phyloP scores from a whole-genome alignment of 805 yeast species.

The Nakazawaea ishiwadae region DNA sequence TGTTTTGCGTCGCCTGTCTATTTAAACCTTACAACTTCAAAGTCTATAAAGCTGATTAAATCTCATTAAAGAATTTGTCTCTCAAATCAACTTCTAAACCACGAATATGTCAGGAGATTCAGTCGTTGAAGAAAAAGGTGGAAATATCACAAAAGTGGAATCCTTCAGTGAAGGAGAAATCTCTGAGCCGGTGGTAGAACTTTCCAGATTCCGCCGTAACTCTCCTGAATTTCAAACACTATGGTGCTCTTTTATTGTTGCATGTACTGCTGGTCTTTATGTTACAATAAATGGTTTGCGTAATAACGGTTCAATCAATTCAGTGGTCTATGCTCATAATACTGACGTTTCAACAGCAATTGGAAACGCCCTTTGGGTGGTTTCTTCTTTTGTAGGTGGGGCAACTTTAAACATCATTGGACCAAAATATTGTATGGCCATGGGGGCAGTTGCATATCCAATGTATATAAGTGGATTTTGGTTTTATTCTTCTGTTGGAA shows the following conservation, averaged over 20 bases:
- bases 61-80: too few relatives aligned
- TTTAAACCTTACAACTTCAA: too few relatives aligned
- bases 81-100: too few relatives aligned
- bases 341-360: conserved; percentile 8
- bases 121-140: too few relatives aligned
- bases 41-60: too few relatives aligned
- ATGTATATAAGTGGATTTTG: conserved; percentile 18
- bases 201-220: conserved; percentile 12
- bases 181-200: neutral
- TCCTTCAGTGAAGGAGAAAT: neutral
- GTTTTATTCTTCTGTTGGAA: conserved; percentile 14
- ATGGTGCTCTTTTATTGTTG: conserved; percentile 10
- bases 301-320: conserved; percentile 4
- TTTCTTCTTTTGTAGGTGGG: conserved; percentile 11
- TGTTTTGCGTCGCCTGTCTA: too few relatives aligned
- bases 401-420: conserved; percentile 8
- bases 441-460: conserved; percentile 17
- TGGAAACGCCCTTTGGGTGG: conserved; percentile 12
- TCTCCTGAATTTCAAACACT: conserved; percentile 13
- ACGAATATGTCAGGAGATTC: too few relatives aligned
- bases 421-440: conserved; percentile 10
- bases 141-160: too few relatives aligned
- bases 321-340: neutral
- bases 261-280: conserved; percentile 12
- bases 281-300: conserved; percentile 12